Evolutionary conservation across 495 filamentous ascomycete species (phyloP).

Genomic region (Lindgomyces ingoldianus): DNA sequence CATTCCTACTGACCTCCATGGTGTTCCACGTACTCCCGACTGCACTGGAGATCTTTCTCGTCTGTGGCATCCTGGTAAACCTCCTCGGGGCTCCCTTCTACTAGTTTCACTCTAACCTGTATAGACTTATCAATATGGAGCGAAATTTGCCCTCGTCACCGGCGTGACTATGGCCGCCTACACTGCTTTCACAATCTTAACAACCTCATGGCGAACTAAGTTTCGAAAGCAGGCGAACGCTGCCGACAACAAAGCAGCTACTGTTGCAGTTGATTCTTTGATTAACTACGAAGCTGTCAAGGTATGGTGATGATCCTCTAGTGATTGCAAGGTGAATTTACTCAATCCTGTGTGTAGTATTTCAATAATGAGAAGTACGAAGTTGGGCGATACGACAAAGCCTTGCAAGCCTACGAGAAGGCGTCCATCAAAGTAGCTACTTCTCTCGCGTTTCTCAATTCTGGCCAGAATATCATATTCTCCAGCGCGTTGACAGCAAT

Average conservation of each 20-base stretch:
- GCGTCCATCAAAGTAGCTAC: conserved; percentile 96
- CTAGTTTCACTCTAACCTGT: background rate
- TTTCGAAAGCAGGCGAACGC: conserved; percentile 93
- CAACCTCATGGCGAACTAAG: conserved; percentile 94
- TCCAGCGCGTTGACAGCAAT: conserved; percentile 91
- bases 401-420: conserved; percentile 82
- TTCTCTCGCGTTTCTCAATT: conserved; percentile 87
- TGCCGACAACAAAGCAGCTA: conserved; percentile 92
- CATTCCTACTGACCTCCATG: conserved; percentile 95
- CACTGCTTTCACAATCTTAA: conserved; percentile 90
- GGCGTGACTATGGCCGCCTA: conserved; percentile 89
- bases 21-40: conserved; percentile 97
- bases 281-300: conserved; percentile 99
- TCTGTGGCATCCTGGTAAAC: conserved; percentile 79
- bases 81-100: background rate
- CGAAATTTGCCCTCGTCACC: conserved; percentile 88
- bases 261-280: conserved; percentile 90
- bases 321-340: too few relatives aligned
- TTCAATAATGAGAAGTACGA: conserved; percentile 99
- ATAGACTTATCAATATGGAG: conserved; percentile 90
- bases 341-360: too few relatives aligned
- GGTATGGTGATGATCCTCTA: conserved; percentile 17
- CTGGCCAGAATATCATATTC: conserved; percentile 98
- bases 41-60: conserved; percentile 88
- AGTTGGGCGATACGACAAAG: conserved; percentile 83